phyloP scores from a whole-genome alignment of 2,329 filamentous ascomycete genomes.

The Chaetomium globosum region DNA sequence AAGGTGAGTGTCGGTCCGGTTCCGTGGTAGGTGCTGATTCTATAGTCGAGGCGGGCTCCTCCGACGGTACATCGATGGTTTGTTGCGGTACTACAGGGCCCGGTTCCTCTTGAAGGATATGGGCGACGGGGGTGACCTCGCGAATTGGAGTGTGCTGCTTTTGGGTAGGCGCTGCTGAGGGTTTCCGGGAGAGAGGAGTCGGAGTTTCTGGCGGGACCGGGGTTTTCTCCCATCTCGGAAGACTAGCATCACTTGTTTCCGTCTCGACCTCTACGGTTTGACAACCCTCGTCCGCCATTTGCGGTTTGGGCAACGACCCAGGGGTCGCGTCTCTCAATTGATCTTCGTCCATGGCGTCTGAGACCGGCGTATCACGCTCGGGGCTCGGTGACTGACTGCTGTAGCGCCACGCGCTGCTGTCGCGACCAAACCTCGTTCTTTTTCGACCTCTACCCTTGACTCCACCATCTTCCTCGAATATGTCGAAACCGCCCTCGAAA shows the following conservation, averaged over 20 bases:
- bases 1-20: not conserved
- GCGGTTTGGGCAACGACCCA: conserved; percentile 30
- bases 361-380: conserved; percentile 47
- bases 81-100: not conserved
- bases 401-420: conserved; percentile 73
- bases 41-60: not conserved
- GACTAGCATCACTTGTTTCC: not conserved
- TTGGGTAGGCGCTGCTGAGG: not conserved
- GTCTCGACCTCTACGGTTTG: conserved; percentile 38
- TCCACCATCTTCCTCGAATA: conserved; percentile 70
- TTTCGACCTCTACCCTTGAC: conserved; percentile 66
- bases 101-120: not conserved
- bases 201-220: not conserved
- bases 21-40: not conserved
- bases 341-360: conserved; percentile 35
- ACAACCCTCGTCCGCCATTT: conserved; percentile 40
- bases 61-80: not conserved
- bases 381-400: conserved; percentile 72
- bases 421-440: conserved; percentile 67
- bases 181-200: not conserved
- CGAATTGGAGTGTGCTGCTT: not conserved
- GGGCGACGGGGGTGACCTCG: not conserved
- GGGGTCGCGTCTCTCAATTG: conserved; percentile 21
- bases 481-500: conserved; percentile 65
- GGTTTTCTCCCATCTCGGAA: not conserved